phyloP scores from a whole-genome alignment of 495 filamentous ascomycete genomes.

The Apodospora peruviana region DNA sequence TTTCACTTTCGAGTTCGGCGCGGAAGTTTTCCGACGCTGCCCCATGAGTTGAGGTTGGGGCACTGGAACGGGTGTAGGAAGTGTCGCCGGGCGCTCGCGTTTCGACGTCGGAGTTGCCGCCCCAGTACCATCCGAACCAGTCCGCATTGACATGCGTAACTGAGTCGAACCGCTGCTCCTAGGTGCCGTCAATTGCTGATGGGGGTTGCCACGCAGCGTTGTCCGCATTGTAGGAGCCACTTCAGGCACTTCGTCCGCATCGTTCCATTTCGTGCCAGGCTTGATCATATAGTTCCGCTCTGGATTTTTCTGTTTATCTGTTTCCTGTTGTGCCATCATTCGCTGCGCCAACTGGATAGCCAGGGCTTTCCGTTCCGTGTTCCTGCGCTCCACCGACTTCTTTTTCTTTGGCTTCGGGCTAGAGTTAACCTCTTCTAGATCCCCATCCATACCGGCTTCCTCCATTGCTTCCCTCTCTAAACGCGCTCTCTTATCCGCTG shows the following conservation, averaged over 20 bases:
- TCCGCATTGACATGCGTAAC: constrained; percentile 27
- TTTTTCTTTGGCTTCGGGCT: constrained; percentile 33
- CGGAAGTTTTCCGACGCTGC: constrained; percentile 6
- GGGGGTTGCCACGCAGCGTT: constrained; percentile 15
- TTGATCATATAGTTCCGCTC: constrained; percentile 36
- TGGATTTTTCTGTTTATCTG: constrained; percentile 9
- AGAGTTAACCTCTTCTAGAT: constrained; percentile 31
- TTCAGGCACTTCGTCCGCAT: constrained; percentile 1
- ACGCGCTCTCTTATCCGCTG: constrained; percentile 48
- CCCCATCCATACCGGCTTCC: constrained; percentile 40
- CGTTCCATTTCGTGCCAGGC: constrained; percentile 34
- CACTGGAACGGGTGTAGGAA: constrained; percentile 4
- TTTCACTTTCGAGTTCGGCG: constrained; percentile 8
- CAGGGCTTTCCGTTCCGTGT: constrained; percentile 23
- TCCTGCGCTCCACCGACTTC: constrained; percentile 27
- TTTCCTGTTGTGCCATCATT: constrained; percentile 15
- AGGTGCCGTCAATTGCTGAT: constrained; percentile 3
- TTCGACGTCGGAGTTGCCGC: background rate
- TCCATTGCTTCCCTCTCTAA: constrained; percentile 50
- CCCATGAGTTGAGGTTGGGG: background rate
- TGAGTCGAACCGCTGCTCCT: constrained; percentile 4
- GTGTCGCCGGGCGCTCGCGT: constrained; percentile 2
- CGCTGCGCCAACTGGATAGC: constrained; percentile 23
- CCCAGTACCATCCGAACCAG: background rate
- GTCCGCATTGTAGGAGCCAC: constrained; percentile 17